phyloP scores from a whole-genome alignment of 163 green algal species.

The Volvox carteri region DNA sequence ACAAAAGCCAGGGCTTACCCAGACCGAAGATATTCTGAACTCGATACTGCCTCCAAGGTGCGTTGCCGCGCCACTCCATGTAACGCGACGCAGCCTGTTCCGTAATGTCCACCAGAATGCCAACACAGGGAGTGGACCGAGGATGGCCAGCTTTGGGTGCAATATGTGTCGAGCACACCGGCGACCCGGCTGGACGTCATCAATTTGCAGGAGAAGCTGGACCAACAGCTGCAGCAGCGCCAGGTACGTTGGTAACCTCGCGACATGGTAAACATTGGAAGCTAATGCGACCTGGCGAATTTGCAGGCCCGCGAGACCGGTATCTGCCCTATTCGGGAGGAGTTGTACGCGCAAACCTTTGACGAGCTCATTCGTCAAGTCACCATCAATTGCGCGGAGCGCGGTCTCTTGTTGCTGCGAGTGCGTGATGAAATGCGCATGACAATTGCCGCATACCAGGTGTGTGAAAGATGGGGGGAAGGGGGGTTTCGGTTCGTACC shows the following conservation, averaged over 20 bases:
- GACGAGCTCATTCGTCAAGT: constrained; percentile 93
- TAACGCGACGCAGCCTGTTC: neutral
- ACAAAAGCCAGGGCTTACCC: constrained; percentile 79
- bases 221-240: constrained; percentile 90
- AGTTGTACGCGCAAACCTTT: constrained; percentile 92
- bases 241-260: constrained; percentile 64
- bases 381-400: constrained; percentile 92
- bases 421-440: constrained; percentile 92
- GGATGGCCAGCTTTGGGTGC: constrained; percentile 91
- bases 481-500: neutral
- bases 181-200: constrained; percentile 91
- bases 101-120: neutral
- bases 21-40: constrained; percentile 93
- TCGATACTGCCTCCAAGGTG: constrained; percentile 88
- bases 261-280: neutral
- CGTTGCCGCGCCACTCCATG: constrained; percentile 39
- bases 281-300: neutral
- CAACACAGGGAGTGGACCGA: constrained; percentile 86
- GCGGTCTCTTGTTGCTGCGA: constrained; percentile 85
- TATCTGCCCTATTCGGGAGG: constrained; percentile 92
- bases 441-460: constrained; percentile 91
- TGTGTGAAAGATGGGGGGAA: constrained; percentile 35
- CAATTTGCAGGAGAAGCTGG: constrained; percentile 90
- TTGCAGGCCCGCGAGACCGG: constrained; percentile 88
- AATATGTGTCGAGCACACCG: constrained; percentile 90